Conservation (phyloP, 208 protist species). For the Herpetomonas samuelpessoai region DNA sequence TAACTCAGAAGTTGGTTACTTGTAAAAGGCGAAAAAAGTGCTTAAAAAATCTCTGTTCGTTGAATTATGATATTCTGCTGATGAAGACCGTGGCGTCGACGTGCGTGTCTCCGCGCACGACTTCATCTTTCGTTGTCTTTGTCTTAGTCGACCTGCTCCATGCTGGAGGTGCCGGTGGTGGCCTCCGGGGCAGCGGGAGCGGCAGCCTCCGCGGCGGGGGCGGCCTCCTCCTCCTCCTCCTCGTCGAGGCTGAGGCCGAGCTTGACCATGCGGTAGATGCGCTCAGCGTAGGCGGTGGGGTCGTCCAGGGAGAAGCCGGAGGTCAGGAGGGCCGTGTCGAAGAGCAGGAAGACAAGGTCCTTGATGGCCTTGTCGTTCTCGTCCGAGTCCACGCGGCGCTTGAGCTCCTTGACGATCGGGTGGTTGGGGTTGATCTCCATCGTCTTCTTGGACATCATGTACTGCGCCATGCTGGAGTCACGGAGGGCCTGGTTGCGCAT, state of each 20-base stretch:
- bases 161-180: conserved; percentile 73
- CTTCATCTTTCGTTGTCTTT: neutral
- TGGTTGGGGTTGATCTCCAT: conserved; percentile 98
- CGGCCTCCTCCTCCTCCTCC: conserved; percentile 42
- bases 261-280: conserved; percentile 99
- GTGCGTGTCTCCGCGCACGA: neutral
- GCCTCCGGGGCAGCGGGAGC: conserved; percentile 51
- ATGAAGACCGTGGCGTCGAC: too few relatives aligned
- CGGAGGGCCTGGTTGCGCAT: conserved; percentile 99
- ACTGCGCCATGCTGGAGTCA: conserved; percentile 94
- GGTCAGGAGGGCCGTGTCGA: conserved; percentile 97
- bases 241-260: conserved; percentile 95
- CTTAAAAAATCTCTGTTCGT: too few relatives aligned
- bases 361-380: conserved; percentile 97
- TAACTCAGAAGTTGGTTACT: too few relatives aligned
- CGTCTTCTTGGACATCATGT: conserved; percentile 99
- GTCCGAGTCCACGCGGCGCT: conserved; percentile 91
- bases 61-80: too few relatives aligned
- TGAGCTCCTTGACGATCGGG: conserved; percentile 95
- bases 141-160: conserved; percentile 95
- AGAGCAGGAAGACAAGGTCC: conserved; percentile 98
- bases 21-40: too few relatives aligned
- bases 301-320: conserved; percentile 99
- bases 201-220: conserved; percentile 23
- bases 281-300: conserved; percentile 89